A percentile compares a stretch with the other conserved stretches of the same genome.
phyloP scores from a whole-genome alignment of 306 rosid species.

The Rosa multiflora region DNA sequence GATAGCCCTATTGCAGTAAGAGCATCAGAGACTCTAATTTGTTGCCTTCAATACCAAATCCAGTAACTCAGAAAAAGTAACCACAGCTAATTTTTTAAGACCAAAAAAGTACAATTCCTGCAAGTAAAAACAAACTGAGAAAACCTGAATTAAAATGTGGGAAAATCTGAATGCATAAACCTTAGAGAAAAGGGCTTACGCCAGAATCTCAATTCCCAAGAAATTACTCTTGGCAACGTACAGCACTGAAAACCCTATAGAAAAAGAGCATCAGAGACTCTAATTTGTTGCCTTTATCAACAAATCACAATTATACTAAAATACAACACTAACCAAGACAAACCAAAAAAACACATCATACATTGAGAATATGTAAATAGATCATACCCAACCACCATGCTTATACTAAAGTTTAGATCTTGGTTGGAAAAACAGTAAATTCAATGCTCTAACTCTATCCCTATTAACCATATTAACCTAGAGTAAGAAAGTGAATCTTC shows the following conservation, averaged over 20 bases:
- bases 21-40: conserved; percentile 17
- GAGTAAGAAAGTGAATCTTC: not conserved
- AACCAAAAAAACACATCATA: not conserved
- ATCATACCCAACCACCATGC: not conserved
- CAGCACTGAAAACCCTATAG: conserved; percentile 13
- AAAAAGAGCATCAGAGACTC: conserved; percentile 19
- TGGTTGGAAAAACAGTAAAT: too few species aligned
- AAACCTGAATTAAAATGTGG: conserved; percentile 23
- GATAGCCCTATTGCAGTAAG: not conserved
- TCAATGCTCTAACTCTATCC: not conserved
- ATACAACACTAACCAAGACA: not conserved
- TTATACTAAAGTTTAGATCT: not conserved
- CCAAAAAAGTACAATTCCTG: not conserved
- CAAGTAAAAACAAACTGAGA: not conserved
- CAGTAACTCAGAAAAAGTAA: not conserved
- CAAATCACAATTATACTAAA: not conserved
- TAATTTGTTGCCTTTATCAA: not conserved
- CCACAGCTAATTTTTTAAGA: not conserved
- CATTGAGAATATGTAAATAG: not conserved
- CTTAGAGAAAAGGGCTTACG: not conserved
- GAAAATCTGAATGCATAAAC: conserved; percentile 70
- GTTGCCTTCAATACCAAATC: not conserved
- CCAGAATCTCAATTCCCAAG: conserved; percentile 15
- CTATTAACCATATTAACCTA: not conserved
- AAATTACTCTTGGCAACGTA: conserved; percentile 11